Evolutionary conservation across 371 early-diverging fungal species (phyloP), one percentile per base, ranked within the genome.

Genomic region (Capillidium rhysosporum): DNA sequence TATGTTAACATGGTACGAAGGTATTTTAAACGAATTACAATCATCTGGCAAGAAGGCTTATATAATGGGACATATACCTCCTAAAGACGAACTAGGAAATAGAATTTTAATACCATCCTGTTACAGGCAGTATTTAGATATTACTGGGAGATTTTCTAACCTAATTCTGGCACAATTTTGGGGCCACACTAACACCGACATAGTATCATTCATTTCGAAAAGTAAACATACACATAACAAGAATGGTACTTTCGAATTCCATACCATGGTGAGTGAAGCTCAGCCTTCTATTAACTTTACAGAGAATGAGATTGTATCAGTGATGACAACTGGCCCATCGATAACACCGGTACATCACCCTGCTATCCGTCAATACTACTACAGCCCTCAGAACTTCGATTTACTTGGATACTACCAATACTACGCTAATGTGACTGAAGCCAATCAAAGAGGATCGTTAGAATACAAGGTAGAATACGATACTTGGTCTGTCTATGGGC

Each of bases 1-100:
- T 20, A 62, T 66, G 48, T 26, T 72, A 25, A 31, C 30, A 9
- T 72, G 72, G 72, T 40, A 65, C 3, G 55, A 64, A 25, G 8
- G 31, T 1, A 44, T 31, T 14, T 55, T 69, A 18, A 38, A 57
- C 21, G 5, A 31, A 8, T 56, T 51, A n/a, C 31, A 26, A 10
- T 23, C 45, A 1, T 56, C 57, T 47, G 41, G 44, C 1, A 51
- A 31, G 20, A 48, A 54, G 43, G 59, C 63, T 5, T 67, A 65
- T 59, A 52, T 70, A 8, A 70, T 69, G 61, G 64, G 66, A 12
- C 73, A 75, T 62, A 62, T 72, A 34, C 72, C 75, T 12, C 71
- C 75, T 21, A 61, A 61, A 23, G 65, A 64, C 46, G 68, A 63
- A 41, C 52, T 60, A 51, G 63, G 59, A 2, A 52, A 49, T 1